Evolutionary conservation across 768 basidiomycete genomes (phyloP).

Genomic region (Russula sp.): DNA sequence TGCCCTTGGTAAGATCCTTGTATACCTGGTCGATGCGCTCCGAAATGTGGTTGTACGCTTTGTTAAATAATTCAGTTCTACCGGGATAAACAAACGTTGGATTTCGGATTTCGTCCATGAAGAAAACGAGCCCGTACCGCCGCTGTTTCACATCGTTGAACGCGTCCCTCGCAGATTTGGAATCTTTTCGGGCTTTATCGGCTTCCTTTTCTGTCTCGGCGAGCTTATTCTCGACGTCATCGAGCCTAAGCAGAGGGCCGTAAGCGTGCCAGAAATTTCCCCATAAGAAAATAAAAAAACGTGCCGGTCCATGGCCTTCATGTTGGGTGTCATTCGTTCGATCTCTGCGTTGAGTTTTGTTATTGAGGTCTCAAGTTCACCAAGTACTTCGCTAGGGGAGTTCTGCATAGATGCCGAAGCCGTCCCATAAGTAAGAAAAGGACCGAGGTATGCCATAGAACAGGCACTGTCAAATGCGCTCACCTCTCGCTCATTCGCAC

Average conservation of each 20-base stretch:
- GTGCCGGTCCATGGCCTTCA: conserved; percentile 92
- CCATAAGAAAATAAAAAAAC: conserved; percentile 32
- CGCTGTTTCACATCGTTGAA: conserved; percentile 85
- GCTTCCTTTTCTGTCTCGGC: conserved; percentile 90
- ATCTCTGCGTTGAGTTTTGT: conserved; percentile 73
- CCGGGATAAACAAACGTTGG: not conserved
- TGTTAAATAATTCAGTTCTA: conserved; percentile 86
- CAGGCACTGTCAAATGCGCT: conserved; percentile 27
- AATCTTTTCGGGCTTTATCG: conserved; percentile 86
- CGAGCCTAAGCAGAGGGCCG: conserved; percentile 50
- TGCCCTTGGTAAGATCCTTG: conserved; percentile 96
- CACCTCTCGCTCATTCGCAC: conserved; percentile 72
- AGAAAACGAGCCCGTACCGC: conserved; percentile 48
- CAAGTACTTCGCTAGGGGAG: conserved; percentile 59
- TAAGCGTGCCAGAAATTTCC: not conserved
- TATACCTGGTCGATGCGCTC: conserved; percentile 94
- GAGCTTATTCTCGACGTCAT: conserved; percentile 80
- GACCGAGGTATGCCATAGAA: not conserved
- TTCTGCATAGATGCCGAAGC: conserved; percentile 41
- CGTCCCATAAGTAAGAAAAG: not conserved
- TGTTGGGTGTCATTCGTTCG: conserved; percentile 90
- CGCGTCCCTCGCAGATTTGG: conserved; percentile 84
- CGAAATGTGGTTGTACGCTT: conserved; percentile 94
- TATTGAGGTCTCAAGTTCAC: conserved; percentile 72
- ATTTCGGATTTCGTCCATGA: not conserved